phyloP scores from a whole-genome alignment of 2,329 filamentous ascomycete species.

The Fusarium sp. region DNA sequence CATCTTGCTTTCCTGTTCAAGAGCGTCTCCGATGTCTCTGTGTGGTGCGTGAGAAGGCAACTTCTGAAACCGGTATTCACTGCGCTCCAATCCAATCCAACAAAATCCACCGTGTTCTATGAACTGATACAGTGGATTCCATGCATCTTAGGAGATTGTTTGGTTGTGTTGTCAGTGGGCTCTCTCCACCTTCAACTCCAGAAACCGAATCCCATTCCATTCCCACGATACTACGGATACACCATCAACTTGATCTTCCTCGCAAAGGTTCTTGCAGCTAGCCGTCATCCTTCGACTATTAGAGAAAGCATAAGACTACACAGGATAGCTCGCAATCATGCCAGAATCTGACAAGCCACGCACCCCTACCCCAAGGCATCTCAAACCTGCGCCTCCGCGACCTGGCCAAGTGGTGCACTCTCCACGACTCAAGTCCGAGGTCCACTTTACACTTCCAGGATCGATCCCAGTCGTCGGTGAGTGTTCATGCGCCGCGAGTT shows the following conservation, averaged over 20 bases:
- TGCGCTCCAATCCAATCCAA: slow-evolving; percentile 11
- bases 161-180: background rate
- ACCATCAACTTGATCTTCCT: background rate
- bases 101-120: background rate
- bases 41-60: background rate
- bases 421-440: slow-evolving; percentile 41
- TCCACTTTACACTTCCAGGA: slow-evolving; percentile 45
- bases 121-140: background rate
- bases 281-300: background rate
- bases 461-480: slow-evolving; percentile 42
- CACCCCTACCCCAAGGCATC: slow-evolving; percentile 30
- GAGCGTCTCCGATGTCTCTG: background rate
- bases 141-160: background rate
- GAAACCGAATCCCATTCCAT: background rate
- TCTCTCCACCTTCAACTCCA: background rate
- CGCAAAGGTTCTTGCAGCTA: background rate
- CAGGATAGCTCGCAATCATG: slow-evolving; percentile 21
- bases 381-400: slow-evolving; percentile 41
- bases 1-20: background rate
- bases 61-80: background rate
- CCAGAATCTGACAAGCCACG: slow-evolving; percentile 21
- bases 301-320: background rate
- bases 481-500: background rate
- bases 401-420: slow-evolving; percentile 37
- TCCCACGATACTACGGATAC: background rate